Percentiles rank a stretch among this genome's conserved stretches.
Evolutionary conservation across 257 asterid genomes (phyloP).

Genomic region (Solanum acaule): DNA sequence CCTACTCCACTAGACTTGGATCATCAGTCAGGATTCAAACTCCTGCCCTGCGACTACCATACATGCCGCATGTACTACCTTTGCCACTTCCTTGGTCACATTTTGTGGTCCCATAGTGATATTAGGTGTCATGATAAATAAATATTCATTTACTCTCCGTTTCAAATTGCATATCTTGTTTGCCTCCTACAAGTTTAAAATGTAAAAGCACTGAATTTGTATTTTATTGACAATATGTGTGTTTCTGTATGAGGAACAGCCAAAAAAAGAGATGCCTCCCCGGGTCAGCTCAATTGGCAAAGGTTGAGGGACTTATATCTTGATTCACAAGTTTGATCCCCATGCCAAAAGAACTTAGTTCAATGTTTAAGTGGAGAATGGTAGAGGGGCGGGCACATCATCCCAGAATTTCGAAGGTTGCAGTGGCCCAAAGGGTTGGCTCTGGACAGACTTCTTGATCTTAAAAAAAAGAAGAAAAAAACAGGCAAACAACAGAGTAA

Average conservation of each 20-base stretch:
- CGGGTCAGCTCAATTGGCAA: not conserved
- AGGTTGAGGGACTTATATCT: not conserved
- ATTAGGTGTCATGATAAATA: not conserved
- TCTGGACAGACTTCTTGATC: not conserved
- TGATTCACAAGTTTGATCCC: not conserved
- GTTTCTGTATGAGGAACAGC: not conserved
- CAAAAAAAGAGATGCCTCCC: not conserved
- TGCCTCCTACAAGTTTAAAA: not conserved
- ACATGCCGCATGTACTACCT: not conserved
- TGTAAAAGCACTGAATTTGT: not conserved
- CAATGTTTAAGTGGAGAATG: not conserved
- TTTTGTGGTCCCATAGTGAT: not conserved
- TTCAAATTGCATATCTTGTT: not conserved
- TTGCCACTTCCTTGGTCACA: not conserved
- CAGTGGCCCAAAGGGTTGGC: not conserved
- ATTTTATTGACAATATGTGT: not conserved
- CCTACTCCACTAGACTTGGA: not conserved
- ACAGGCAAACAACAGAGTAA: not conserved
- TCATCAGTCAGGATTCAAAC: not conserved
- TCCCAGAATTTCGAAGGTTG: not conserved
- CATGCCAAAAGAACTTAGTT: not conserved
- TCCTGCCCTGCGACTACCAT: not conserved
- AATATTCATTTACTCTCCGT: not conserved
- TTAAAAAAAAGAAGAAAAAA: not conserved
- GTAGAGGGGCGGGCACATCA: not conserved